A percentile compares a stretch with the other conserved stretches of the same genome.
These are phyloP conservation scores for Sclerotinia nivalis DNA, from an alignment of 2,329 filamentous ascomycete species.

Conservation along the genomic window DNA sequence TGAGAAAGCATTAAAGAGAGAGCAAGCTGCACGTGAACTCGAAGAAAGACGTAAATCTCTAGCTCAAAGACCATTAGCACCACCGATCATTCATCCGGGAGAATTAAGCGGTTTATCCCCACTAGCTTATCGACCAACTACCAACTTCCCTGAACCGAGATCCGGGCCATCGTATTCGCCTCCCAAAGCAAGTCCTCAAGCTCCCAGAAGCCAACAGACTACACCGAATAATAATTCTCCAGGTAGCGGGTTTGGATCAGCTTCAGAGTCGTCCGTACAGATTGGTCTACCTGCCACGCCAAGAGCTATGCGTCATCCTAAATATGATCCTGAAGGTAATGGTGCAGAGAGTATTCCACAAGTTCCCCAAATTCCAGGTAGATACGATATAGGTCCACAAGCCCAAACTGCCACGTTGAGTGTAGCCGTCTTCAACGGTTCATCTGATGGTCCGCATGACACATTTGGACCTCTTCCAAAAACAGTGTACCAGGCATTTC, in stretches of 20 bases:
- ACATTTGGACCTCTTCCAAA: constrained; percentile 40
- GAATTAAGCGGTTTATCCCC: constrained; percentile 47
- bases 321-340: constrained; percentile 61
- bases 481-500: constrained; percentile 39
- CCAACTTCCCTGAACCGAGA: constrained; percentile 33
- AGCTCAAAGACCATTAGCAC: constrained; percentile 75
- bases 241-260: constrained; percentile 48
- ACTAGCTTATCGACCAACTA: constrained; percentile 33
- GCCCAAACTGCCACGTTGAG: neutral
- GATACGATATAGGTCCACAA: constrained; percentile 41
- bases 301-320: constrained; percentile 81
- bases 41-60: constrained; percentile 86
- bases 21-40: constrained; percentile 77
- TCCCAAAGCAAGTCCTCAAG: constrained; percentile 43
- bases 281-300: constrained; percentile 89
- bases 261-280: constrained; percentile 48
- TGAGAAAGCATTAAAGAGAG: constrained; percentile 67
- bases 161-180: constrained; percentile 34
- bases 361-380: constrained; percentile 54
- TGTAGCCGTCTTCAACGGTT: constrained; percentile 29
- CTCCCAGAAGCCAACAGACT: constrained; percentile 65
- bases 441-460: constrained; percentile 36
- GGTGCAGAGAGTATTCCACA: constrained; percentile 59
- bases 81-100: constrained; percentile 74
- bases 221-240: constrained; percentile 43